phyloP scores from a whole-genome alignment of 768 basidiomycete genomes.

The Boletellus ananiceps region DNA sequence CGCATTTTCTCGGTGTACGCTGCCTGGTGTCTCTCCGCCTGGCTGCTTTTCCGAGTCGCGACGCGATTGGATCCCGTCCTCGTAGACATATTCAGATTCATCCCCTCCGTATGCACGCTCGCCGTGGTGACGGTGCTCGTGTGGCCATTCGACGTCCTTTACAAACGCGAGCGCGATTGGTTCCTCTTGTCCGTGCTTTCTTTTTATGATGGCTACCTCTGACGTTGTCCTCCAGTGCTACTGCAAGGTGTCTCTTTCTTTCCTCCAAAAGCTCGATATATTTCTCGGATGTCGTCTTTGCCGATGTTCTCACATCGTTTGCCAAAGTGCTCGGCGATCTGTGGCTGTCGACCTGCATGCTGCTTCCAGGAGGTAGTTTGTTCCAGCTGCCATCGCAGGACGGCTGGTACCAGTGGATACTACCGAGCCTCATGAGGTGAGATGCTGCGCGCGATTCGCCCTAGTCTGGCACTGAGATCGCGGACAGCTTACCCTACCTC shows the following conservation, averaged over 20 bases:
- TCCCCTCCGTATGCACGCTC: conserved; percentile 66
- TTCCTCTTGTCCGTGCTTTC: conserved; percentile 65
- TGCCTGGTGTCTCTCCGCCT: conserved; percentile 57
- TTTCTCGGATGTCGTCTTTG: conserved; percentile 91
- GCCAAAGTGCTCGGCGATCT: conserved; percentile 95
- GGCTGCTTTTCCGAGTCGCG: conserved; percentile 60
- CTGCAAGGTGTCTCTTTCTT: conserved; percentile 73
- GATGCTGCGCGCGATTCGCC: conserved; percentile 9
- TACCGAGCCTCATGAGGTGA: conserved; percentile 86
- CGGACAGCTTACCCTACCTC: conserved; percentile 71
- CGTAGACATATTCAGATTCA: conserved; percentile 73
- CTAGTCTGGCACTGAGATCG: conserved; percentile 2
- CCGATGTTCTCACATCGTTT: conserved; percentile 94
- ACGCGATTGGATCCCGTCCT: conserved; percentile 52
- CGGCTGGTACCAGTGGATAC: conserved; percentile 67
- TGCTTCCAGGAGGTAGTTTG: conserved; percentile 80
- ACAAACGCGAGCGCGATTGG: conserved; percentile 68
- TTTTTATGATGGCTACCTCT: background rate
- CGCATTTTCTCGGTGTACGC: conserved; percentile 59
- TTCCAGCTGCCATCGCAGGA: conserved; percentile 56
- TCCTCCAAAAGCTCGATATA: conserved; percentile 56
- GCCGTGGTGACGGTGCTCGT: conserved; percentile 53
- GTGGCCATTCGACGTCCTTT: conserved; percentile 62
- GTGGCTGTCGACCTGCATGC: conserved; percentile 84
- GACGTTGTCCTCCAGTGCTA: conserved; percentile 43